Evolutionary conservation across 2,329 filamentous ascomycete species (phyloP).

Genomic region (Diaporthe sp.): DNA sequence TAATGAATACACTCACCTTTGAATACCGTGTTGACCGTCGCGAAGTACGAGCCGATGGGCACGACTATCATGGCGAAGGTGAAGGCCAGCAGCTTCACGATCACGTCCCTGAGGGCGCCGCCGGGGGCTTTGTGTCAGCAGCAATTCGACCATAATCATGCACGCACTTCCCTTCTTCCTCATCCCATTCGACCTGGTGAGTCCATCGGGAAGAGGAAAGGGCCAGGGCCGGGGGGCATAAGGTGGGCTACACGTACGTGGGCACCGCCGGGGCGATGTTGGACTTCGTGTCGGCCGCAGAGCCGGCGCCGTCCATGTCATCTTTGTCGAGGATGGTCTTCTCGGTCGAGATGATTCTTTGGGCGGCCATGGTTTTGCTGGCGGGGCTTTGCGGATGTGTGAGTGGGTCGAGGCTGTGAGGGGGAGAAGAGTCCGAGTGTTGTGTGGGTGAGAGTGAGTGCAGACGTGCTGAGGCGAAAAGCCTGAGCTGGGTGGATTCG

Average conservation of each 20-base stretch:
- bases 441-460: background rate
- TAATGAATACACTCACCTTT: conserved; percentile 65
- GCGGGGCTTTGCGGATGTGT: background rate
- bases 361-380: conserved; percentile 69
- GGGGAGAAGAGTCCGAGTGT: background rate
- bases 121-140: conserved; percentile 23
- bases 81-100: conserved; percentile 89
- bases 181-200: background rate
- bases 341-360: conserved; percentile 72
- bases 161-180: background rate
- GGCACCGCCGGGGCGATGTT: conserved; percentile 87
- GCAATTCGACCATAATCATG: background rate
- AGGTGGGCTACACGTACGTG: conserved; percentile 65
- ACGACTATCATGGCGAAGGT: conserved; percentile 90
- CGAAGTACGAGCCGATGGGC: conserved; percentile 90
- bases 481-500: background rate
- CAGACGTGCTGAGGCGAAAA: background rate
- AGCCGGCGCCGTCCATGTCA: conserved; percentile 53
- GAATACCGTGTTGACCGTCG: conserved; percentile 81
- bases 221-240: conserved; percentile 28
- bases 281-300: conserved; percentile 65
- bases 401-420: background rate
- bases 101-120: conserved; percentile 86
- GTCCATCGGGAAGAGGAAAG: background rate
- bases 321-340: conserved; percentile 74